phyloP scores from a whole-genome alignment of 2,329 filamentous ascomycete genomes.

The Dothideomycetes sp. region DNA sequence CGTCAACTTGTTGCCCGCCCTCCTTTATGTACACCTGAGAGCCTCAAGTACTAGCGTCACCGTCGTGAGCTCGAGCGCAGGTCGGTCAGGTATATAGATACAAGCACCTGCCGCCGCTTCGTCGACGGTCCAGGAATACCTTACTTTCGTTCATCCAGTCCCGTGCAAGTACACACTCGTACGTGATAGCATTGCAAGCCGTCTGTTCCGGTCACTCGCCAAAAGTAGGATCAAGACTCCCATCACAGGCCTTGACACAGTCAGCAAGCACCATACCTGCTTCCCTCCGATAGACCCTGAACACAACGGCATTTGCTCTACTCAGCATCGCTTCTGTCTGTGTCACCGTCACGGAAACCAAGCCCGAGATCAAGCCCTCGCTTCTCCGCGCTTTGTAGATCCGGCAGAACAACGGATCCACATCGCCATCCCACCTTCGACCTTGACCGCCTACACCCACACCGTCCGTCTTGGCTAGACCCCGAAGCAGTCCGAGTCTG shows the following conservation, averaged over 20 bases:
- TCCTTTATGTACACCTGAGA: conserved; percentile 4
- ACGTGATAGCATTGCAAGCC: too few relatives aligned
- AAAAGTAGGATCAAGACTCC: neutral
- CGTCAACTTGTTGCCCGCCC: conserved; percentile 1
- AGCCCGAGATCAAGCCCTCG: neutral
- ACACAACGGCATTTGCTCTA: too few relatives aligned
- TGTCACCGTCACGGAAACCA: neutral
- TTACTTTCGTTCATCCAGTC: too few relatives aligned
- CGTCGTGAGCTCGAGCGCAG: neutral
- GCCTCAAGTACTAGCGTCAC: conserved; percentile 2
- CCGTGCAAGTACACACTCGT: too few relatives aligned
- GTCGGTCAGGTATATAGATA: conserved; percentile 7
- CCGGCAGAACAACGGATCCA: neutral
- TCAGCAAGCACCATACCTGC: neutral
- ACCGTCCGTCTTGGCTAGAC: too few relatives aligned
- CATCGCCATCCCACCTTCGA: neutral
- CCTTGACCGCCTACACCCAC: neutral
- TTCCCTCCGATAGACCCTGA: neutral
- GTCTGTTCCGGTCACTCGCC: too few relatives aligned
- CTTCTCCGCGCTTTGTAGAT: neutral
- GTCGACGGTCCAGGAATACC: conserved; percentile 4
- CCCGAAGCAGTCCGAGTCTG: too few relatives aligned
- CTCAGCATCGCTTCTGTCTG: too few relatives aligned
- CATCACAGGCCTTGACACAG: neutral
- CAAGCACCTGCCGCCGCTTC: conserved; percentile 2